These are phyloP conservation scores for Cladosporium sp. DNA, from an alignment of 2,329 filamentous ascomycete species.

Conservation along the genomic window DNA sequence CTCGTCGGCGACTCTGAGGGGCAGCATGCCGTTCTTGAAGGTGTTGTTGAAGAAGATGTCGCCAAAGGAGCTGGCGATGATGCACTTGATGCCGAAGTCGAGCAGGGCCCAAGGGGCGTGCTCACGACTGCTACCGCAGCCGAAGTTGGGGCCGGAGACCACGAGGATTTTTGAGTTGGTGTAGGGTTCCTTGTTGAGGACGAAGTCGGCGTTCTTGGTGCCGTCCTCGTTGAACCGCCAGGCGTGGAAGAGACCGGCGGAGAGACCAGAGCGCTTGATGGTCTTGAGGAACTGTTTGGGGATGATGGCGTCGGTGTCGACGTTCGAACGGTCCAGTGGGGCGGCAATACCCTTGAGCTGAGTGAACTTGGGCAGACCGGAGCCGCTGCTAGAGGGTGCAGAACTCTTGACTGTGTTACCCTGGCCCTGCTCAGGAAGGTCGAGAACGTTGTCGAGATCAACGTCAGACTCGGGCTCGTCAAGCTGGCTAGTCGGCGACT, in stretches of 20 bases:
- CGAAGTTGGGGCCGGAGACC: conserved; percentile 88
- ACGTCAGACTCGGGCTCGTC: conserved; percentile 55
- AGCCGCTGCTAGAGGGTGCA: conserved; percentile 39
- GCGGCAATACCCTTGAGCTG: conserved; percentile 81
- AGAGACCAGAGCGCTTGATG: conserved; percentile 94
- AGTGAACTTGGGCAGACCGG: conserved; percentile 77
- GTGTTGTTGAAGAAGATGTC: conserved; percentile 99
- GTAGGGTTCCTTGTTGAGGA: conserved; percentile 88
- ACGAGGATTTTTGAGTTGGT: conserved; percentile 81
- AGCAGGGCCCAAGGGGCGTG: conserved; percentile 96
- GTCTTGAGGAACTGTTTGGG: conserved; percentile 99
- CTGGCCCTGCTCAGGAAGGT: conserved; percentile 60
- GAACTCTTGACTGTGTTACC: conserved; percentile 54
- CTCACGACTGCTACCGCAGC: conserved; percentile 86
- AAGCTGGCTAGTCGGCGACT: conserved; percentile 42
- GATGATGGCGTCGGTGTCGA: conserved; percentile 99
- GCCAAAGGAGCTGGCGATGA: conserved; percentile 81
- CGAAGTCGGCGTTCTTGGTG: conserved; percentile 69
- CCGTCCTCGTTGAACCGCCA: conserved; percentile 67
- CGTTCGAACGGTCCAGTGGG: conserved; percentile 78
- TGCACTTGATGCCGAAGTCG: conserved; percentile 90
- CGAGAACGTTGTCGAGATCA: conserved; percentile 58
- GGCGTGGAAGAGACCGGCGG: conserved; percentile 77
- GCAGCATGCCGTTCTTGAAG: conserved; percentile 99
- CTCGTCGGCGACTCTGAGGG: conserved; percentile 66